Evolutionary conservation across 1,284 basidiomycete genomes (phyloP), one percentile per base, ranked within the genome.

Genomic region (Phenoliferia sp.): DNA sequence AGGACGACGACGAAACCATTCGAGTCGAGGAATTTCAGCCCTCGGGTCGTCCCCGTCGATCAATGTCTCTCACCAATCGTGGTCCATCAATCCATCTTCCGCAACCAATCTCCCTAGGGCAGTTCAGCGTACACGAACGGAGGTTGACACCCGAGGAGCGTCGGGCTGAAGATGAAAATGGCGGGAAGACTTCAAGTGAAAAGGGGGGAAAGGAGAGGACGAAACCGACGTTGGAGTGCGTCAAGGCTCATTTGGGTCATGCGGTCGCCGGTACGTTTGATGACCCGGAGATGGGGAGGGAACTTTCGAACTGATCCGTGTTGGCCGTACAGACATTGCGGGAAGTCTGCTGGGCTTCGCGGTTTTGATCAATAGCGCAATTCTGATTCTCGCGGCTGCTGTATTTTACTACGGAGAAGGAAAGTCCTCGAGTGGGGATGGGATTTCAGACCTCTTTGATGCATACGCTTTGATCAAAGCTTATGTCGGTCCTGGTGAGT

Each of bases 191-290:
- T 9, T 19, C 7, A 54, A 34, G 59, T 2, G 34, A 4, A 3
- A 48, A 28, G 17, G 33, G 15, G 59, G 36, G 10, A 39, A 36
- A 9, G 9, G 22, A 16, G 2, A 35, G 57, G 26, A 62, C 67
- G 34, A 65, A 62, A 44, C 71, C 72, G 2, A 62, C 68, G 3
- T 83, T 88, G 58, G 77, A 78, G 33, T 91, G 92, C 77, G 84
- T 94, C 26, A 82, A 81, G 52, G 84, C 88, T 2, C 93, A 95
- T 78, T 80, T 94, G 34, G 85, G 85, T 66, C 91, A 94, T 75
- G 88, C 88, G 1, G 86, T 87, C 65, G 82, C 87, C 59, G 81
- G 54, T 56, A 19, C n/a, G n/a, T 7, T 52, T 26, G 5, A 19
- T 5, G 22, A 19, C 22, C 19, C 28, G 5, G 28, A 52, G 39